These are phyloP conservation scores for Cynara cardunculus DNA, from an alignment of 129 eudicot genomes.

Conservation along the genomic window DNA sequence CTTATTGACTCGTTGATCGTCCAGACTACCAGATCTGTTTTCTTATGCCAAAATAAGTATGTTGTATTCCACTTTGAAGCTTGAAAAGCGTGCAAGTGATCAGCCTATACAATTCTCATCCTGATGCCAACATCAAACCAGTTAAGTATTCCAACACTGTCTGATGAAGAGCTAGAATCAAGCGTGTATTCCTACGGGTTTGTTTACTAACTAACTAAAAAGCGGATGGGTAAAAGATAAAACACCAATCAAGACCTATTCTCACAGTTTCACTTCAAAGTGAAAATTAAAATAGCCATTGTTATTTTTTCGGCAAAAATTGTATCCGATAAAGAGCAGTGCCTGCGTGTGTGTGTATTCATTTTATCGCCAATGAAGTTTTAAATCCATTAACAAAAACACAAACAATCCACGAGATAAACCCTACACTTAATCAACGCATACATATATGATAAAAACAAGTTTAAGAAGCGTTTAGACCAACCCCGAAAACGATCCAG, in stretches of 20 bases:
- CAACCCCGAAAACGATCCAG: slow-evolving; percentile 65
- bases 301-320: not conserved
- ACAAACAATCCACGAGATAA: not conserved
- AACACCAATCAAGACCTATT: not conserved
- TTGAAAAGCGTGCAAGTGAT: not conserved
- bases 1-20: not conserved
- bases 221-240: not conserved
- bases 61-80: not conserved
- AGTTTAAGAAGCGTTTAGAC: slow-evolving; percentile 29
- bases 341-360: not conserved
- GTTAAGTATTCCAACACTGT: not conserved
- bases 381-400: not conserved
- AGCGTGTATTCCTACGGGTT: not conserved
- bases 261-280: not conserved
- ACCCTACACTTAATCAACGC: not conserved
- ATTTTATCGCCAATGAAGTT: not conserved
- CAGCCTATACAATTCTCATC: not conserved
- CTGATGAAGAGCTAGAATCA: not conserved
- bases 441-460: slow-evolving; percentile 11
- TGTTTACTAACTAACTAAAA: not conserved
- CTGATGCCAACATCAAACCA: not conserved
- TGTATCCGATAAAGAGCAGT: not conserved
- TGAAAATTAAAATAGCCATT: not conserved
- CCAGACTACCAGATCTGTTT: not conserved
- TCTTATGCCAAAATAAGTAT: not conserved